phyloP scores from a whole-genome alignment of 1,284 basidiomycete species.

The Puccinia novopanici region DNA sequence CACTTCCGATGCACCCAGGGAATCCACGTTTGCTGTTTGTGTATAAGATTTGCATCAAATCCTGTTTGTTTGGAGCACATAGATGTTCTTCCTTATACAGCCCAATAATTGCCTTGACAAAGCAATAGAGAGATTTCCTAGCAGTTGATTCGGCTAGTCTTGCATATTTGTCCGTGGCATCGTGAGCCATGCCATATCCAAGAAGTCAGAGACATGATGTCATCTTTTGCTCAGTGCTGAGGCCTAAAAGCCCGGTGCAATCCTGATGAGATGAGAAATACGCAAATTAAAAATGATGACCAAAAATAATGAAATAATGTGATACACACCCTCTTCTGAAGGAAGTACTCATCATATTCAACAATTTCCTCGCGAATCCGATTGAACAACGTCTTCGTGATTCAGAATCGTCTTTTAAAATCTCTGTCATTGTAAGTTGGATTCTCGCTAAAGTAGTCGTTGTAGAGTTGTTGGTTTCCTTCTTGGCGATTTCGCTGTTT shows the following conservation, averaged over 20 bases:
- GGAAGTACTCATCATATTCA: background rate
- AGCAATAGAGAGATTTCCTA: background rate
- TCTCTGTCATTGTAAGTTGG: background rate
- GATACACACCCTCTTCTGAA: background rate
- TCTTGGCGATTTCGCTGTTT: too few species aligned
- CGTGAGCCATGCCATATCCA: too few species aligned
- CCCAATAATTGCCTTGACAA: slow-evolving; percentile 11
- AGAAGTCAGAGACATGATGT: background rate
- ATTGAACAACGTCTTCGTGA: too few species aligned
- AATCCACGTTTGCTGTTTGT: background rate
- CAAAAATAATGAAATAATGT: too few species aligned
- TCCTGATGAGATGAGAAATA: too few species aligned
- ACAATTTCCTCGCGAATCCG: too few species aligned
- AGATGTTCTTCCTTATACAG: background rate
- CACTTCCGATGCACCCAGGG: background rate
- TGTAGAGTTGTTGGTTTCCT: too few species aligned
- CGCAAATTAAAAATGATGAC: too few species aligned
- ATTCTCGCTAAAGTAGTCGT: background rate
- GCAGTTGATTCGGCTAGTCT: background rate
- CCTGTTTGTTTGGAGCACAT: background rate
- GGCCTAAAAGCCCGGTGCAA: background rate
- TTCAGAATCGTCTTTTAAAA: background rate
- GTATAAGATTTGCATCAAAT: background rate
- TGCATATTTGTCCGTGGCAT: slow-evolving; percentile 9
- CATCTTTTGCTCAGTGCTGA: background rate